These are phyloP conservation scores for Talaromyces liani DNA, from an alignment of 495 filamentous ascomycete species.

Conservation along the genomic window DNA sequence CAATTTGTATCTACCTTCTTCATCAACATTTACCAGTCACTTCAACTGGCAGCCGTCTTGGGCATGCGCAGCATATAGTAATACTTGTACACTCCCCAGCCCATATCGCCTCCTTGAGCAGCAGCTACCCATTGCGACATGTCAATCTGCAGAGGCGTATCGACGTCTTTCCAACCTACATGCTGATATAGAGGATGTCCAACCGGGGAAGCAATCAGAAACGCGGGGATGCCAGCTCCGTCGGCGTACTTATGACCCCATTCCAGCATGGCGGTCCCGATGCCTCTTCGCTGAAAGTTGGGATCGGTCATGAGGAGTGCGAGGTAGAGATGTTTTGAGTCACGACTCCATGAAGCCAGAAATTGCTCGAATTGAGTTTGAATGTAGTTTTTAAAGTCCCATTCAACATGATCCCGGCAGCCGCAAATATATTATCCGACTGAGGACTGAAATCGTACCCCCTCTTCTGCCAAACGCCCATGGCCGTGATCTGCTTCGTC, in stretches of 20 bases:
- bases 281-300: background rate
- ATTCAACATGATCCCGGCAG: background rate
- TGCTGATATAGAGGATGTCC: background rate
- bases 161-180: background rate
- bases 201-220: background rate
- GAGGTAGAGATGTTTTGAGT: constrained; percentile 1
- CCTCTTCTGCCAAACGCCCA: constrained; percentile 2
- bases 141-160: background rate
- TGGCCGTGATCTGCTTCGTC: background rate
- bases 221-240: background rate
- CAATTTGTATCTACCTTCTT: background rate
- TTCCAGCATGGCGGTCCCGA: background rate
- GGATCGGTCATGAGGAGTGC: background rate
- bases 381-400: background rate
- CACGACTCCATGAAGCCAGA: background rate
- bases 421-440: background rate
- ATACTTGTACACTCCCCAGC: background rate
- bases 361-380: background rate
- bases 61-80: constrained; percentile 3
- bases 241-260: background rate
- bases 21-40: background rate
- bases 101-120: background rate
- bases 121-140: background rate
- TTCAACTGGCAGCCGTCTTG: background rate
- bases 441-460: background rate